Evolutionary conservation across 2,329 filamentous ascomycete genomes (phyloP).

Genomic region (Diaporthe velutina): DNA sequence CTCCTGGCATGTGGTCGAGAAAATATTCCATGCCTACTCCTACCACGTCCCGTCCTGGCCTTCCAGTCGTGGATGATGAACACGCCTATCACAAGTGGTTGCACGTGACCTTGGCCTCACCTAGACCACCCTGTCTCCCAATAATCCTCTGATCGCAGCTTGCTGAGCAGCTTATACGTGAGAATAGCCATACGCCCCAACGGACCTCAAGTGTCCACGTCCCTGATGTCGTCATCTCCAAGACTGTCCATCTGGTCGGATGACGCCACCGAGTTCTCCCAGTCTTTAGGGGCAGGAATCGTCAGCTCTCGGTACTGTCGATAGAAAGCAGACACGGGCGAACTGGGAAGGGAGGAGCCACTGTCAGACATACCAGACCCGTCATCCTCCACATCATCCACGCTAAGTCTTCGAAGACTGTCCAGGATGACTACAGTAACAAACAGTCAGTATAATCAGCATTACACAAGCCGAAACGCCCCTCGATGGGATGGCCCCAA

Average conservation of each 20-base stretch:
- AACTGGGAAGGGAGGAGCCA: constrained; percentile 47
- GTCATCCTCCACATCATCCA: constrained; percentile 71
- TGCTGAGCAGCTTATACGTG: neutral
- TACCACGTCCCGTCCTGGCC: neutral
- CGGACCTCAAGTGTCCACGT: constrained; percentile 31
- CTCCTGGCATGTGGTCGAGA: constrained; percentile 7
- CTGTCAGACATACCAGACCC: constrained; percentile 67
- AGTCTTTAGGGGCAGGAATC: constrained; percentile 56
- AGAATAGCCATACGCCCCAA: neutral
- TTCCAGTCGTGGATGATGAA: neutral
- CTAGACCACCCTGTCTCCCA: neutral
- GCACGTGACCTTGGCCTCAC: neutral
- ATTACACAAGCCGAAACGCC: neutral
- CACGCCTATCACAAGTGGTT: neutral
- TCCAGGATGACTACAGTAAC: constrained; percentile 55
- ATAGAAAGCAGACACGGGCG: neutral
- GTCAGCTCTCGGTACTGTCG: constrained; percentile 36
- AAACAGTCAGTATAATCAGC: neutral
- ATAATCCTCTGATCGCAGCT: neutral
- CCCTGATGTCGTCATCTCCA: constrained; percentile 59
- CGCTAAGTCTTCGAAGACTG: constrained; percentile 65
- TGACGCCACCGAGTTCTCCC: constrained; percentile 66
- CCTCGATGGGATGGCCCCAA: neutral
- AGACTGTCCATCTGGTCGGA: constrained; percentile 68
- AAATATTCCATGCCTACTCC: constrained; percentile 5